These are phyloP conservation scores for Rhizophora apiculata DNA, from an alignment of 345 rosid genomes.

Conservation along the genomic window DNA sequence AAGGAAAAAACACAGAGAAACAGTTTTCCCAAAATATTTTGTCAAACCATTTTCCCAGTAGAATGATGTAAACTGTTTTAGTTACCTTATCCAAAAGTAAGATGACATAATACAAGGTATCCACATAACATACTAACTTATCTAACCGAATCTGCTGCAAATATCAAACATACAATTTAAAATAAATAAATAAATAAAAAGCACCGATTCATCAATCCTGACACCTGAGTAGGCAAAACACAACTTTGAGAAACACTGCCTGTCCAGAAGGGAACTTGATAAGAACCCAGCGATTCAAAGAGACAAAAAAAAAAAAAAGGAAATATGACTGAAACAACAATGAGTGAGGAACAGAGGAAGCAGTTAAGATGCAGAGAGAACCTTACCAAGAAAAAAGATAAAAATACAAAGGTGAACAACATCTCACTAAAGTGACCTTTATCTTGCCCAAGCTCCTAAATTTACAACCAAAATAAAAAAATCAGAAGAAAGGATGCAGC, in stretches of 20 bases:
- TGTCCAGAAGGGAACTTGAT: not conserved
- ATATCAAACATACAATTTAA: not conserved
- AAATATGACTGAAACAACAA: not conserved
- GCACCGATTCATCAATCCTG: not conserved
- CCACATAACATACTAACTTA: not conserved
- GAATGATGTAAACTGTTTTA: no score
- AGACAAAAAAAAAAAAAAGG: no score
- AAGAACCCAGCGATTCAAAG: not conserved
- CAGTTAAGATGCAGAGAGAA: conserved; percentile 16
- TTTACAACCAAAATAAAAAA: conserved; percentile 8
- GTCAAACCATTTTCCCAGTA: no score
- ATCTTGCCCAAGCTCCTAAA: conserved; percentile 92
- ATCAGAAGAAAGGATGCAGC: conserved; percentile 5
- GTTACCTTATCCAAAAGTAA: no score
- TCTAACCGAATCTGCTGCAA: not conserved
- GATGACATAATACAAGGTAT: no score
- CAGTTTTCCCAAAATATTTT: no score
- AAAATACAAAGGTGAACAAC: conserved; percentile 59
- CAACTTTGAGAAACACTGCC: not conserved
- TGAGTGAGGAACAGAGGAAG: not conserved
- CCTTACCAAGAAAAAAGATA: conserved; percentile 74
- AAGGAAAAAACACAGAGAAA: no score
- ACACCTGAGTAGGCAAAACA: not conserved
- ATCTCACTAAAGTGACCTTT: conserved; percentile 90
- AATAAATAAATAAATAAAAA: not conserved